phyloP scores from a whole-genome alignment of 768 basidiomycete genomes.

The Pulveroboletus sp. region DNA sequence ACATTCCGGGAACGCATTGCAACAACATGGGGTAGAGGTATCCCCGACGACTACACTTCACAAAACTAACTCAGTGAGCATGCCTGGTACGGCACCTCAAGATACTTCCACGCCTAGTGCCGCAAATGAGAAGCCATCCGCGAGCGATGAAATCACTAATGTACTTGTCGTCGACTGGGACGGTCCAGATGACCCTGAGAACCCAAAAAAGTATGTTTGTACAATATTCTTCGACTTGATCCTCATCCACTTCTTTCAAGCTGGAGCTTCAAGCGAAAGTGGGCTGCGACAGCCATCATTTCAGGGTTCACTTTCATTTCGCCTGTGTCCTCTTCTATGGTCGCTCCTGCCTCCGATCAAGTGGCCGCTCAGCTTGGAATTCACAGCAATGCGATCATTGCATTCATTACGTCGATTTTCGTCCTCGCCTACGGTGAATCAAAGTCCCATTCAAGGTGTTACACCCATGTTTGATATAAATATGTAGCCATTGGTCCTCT shows the following conservation, averaged over 20 bases:
- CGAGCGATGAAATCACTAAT: background rate
- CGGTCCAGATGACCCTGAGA: conserved; percentile 54
- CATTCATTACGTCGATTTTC: conserved; percentile 60
- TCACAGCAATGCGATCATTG: conserved; percentile 44
- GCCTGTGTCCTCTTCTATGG: conserved; percentile 71
- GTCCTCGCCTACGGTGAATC: conserved; percentile 57
- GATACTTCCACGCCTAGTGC: background rate
- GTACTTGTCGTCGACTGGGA: conserved; percentile 57
- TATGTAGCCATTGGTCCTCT: conserved; percentile 31
- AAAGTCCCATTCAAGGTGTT: background rate
- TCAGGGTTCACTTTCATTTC: conserved; percentile 68
- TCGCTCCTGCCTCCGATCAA: conserved; percentile 59
- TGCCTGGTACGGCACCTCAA: background rate
- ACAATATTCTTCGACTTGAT: background rate
- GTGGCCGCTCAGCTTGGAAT: conserved; percentile 55
- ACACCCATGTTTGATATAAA: background rate
- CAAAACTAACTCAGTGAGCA: background rate
- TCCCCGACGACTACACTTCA: conserved; percentile 13
- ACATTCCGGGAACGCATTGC: background rate
- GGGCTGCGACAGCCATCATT: conserved; percentile 62
- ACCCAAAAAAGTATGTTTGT: conserved; percentile 53
- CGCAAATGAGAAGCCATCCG: background rate
- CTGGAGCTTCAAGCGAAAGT: conserved; percentile 58
- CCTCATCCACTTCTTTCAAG: conserved; percentile 30
- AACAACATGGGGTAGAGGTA: background rate